A percentile compares a stretch with the other conserved stretches of the same genome.
These are phyloP conservation scores for Peltaster fructicola DNA, from an alignment of 2,329 filamentous ascomycete species.

Conservation along the genomic window DNA sequence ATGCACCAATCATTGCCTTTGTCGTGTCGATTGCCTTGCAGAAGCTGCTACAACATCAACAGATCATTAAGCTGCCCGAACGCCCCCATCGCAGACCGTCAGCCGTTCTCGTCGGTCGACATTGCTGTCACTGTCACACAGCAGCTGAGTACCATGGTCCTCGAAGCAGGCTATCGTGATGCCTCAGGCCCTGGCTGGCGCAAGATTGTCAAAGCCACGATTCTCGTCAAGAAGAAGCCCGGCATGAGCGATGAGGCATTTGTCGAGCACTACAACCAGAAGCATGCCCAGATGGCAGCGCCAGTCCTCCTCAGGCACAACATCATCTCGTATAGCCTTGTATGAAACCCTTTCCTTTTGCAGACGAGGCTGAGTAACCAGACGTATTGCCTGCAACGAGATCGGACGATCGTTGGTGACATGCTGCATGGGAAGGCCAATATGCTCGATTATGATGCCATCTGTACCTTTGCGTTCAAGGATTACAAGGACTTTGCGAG, in stretches of 20 bases:
- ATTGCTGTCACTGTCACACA: too few relatives aligned
- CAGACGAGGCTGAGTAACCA: slow-evolving; percentile 6
- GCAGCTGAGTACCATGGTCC: slow-evolving; percentile 17
- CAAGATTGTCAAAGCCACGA: slow-evolving; percentile 29
- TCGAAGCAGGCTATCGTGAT: slow-evolving; percentile 30
- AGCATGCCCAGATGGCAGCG: slow-evolving; percentile 27
- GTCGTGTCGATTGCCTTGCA: too few relatives aligned
- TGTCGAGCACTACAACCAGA: slow-evolving; percentile 28
- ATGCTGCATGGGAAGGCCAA: slow-evolving; percentile 28
- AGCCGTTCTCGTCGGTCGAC: too few relatives aligned
- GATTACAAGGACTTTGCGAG: slow-evolving; percentile 28
- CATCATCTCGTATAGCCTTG: slow-evolving; percentile 28
- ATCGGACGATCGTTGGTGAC: slow-evolving; percentile 27
- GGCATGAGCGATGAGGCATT: slow-evolving; percentile 28
- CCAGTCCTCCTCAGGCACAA: slow-evolving; percentile 26
- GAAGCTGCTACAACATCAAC: too few relatives aligned
- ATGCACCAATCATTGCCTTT: too few relatives aligned
- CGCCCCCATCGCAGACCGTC: too few relatives aligned
- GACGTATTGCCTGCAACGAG: slow-evolving; percentile 28
- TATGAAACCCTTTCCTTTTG: slow-evolving; percentile 11
- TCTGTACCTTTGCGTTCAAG: slow-evolving; percentile 31
- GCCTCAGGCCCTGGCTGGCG: slow-evolving; percentile 27
- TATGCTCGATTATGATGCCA: slow-evolving; percentile 28
- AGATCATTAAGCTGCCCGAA: too few relatives aligned
- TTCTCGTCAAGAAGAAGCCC: slow-evolving; percentile 29